phyloP scores from a whole-genome alignment of 2,329 filamentous ascomycete species.

The Verticillium nonalfalfae region DNA sequence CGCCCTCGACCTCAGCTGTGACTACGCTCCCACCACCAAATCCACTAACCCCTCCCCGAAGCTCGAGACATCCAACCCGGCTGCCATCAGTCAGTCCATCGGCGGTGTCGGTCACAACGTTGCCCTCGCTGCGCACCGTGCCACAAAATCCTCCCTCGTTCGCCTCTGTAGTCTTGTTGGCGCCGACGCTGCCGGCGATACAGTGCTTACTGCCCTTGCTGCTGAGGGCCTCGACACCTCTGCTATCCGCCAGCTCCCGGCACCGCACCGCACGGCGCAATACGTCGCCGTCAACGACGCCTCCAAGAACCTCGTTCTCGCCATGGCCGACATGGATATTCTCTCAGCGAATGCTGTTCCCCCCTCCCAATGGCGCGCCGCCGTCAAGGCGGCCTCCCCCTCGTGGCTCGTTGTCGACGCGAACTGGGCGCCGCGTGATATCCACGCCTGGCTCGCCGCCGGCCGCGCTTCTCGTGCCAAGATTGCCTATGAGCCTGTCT shows the following conservation, averaged over 20 bases:
- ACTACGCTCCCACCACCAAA: conserved; percentile 41
- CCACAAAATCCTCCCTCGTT: conserved; percentile 54
- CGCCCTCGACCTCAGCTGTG: conserved; percentile 81
- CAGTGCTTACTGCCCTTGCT: conserved; percentile 61
- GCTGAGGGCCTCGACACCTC: conserved; percentile 57
- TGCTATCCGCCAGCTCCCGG: conserved; percentile 51
- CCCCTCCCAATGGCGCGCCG: conserved; percentile 51
- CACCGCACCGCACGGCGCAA: conserved; percentile 69
- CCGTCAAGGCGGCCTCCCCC: conserved; percentile 51
- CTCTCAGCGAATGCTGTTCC: conserved; percentile 50
- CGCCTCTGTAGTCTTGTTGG: conserved; percentile 76
- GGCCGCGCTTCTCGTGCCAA: conserved; percentile 49
- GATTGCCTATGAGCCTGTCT: conserved; percentile 86
- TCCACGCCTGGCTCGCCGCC: conserved; percentile 62
- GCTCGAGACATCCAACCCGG: conserved; percentile 79
- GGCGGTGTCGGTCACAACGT: conserved; percentile 93
- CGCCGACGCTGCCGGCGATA: conserved; percentile 70
- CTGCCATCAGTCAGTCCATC: conserved; percentile 72
- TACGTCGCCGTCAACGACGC: conserved; percentile 86
- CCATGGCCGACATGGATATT: conserved; percentile 94
- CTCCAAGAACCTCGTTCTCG: conserved; percentile 77
- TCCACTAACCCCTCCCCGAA: conserved; percentile 31
- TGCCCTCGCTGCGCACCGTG: conserved; percentile 71
- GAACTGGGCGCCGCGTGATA: conserved; percentile 68
- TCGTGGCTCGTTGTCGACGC: conserved; percentile 79